Conservation (phyloP, 495 filamentous ascomycete species). For the Amphirosellinia nigrospora region DNA sequence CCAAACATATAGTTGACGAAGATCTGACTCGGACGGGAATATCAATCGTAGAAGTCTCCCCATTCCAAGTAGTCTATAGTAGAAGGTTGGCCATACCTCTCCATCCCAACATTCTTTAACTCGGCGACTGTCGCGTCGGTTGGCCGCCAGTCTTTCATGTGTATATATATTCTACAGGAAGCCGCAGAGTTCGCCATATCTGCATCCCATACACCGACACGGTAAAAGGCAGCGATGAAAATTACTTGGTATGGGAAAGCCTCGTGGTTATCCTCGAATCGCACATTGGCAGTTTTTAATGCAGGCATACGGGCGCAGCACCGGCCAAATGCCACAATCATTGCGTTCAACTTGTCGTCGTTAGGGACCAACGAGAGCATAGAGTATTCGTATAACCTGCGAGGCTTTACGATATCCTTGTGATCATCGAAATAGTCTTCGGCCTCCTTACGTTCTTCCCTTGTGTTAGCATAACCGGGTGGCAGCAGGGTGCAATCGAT, state of each 20-base stretch:
- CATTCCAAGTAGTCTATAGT: not conserved
- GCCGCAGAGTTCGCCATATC: not conserved
- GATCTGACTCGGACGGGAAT: not conserved
- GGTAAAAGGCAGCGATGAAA: not conserved
- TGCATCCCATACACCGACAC: not conserved
- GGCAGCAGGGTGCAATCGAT: constrained; percentile 2
- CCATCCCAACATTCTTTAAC: not conserved
- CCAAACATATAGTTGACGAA: not conserved
- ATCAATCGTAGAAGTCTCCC: not conserved
- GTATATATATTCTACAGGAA: constrained; percentile 1
- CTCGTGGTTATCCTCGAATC: not conserved
- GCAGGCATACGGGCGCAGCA: constrained; percentile 2
- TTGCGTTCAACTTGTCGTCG: not conserved
- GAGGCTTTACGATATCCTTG: not conserved
- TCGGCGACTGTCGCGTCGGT: not conserved
- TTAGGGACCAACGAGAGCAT: not conserved
- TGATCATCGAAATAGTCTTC: not conserved
- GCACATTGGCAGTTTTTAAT: not conserved
- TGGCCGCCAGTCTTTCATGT: not conserved
- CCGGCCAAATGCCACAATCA: not conserved
- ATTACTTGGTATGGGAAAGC: not conserved
- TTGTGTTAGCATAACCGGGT: not conserved
- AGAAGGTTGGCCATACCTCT: not conserved
- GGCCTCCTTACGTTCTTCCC: not conserved
- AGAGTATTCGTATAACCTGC: not conserved